Conservation (phyloP, 2,329 filamentous ascomycete species). For the Moelleriella libera region DNA sequence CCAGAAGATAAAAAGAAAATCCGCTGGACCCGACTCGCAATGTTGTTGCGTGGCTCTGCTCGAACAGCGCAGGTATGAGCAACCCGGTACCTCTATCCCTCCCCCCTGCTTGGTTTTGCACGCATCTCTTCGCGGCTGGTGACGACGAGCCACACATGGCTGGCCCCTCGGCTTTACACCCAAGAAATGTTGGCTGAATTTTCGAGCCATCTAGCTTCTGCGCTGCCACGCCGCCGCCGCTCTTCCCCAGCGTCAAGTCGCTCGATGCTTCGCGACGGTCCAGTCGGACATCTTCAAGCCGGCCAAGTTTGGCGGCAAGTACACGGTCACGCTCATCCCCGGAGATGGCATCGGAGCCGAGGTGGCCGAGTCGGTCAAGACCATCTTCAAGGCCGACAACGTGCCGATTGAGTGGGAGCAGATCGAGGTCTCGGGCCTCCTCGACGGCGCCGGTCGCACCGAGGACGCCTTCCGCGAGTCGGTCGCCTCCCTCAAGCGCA, state of each 20-base stretch:
- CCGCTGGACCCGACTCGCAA: constrained; percentile 17
- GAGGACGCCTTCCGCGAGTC: constrained; percentile 94
- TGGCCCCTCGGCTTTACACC: not conserved
- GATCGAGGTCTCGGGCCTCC: constrained; percentile 85
- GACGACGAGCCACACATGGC: not conserved
- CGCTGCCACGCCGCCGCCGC: constrained; percentile 36
- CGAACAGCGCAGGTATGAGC: constrained; percentile 41
- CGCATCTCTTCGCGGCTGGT: not conserved
- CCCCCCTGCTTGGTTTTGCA: not conserved
- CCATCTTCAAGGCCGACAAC: constrained; percentile 98
- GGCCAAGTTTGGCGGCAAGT: constrained; percentile 97
- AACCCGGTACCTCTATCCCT: constrained; percentile 1
- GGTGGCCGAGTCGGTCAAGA: constrained; percentile 96
- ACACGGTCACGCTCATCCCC: constrained; percentile 96
- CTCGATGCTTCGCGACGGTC: constrained; percentile 61
- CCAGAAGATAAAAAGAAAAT: too few relatives aligned
- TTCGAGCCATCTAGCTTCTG: too few relatives aligned
- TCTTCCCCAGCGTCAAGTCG: constrained; percentile 27
- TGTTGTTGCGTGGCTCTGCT: constrained; percentile 45
- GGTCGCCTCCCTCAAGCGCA: constrained; percentile 87
- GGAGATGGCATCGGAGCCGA: constrained; percentile 98
- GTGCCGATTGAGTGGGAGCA: constrained; percentile 98
- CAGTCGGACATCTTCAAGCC: constrained; percentile 97
- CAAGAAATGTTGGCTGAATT: too few relatives aligned
- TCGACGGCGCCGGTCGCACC: constrained; percentile 64